These are phyloP conservation scores for Tubosaeta brunneosetosa DNA, from an alignment of 768 basidiomycete genomes.

Conservation along the genomic window DNA sequence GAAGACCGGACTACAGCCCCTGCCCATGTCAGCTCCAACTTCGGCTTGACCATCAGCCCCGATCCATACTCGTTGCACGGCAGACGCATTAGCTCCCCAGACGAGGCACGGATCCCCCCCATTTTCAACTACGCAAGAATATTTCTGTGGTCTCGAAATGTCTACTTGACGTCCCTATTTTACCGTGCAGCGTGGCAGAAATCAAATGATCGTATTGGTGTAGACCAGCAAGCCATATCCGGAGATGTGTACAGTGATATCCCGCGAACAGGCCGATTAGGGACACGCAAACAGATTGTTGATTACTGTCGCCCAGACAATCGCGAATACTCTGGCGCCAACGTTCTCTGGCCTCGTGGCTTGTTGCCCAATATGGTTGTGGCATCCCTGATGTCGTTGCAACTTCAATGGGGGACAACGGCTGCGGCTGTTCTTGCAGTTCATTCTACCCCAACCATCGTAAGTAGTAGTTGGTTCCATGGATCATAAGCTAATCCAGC, in stretches of 20 bases:
- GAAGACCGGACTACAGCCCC: not conserved
- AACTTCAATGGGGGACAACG: constrained; percentile 30
- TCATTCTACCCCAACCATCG: constrained; percentile 28
- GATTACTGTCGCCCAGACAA: constrained; percentile 16
- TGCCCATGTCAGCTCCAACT: constrained; percentile 1
- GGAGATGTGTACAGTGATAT: not conserved
- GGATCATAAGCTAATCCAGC: not conserved
- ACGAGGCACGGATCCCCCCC: constrained; percentile 22
- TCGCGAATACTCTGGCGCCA: not conserved
- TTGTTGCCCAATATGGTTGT: constrained; percentile 23
- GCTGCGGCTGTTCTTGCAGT: constrained; percentile 24
- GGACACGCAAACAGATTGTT: constrained; percentile 14
- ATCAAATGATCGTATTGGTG: not conserved
- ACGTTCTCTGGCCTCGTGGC: constrained; percentile 20
- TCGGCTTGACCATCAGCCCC: constrained; percentile 14
- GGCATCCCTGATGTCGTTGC: constrained; percentile 28
- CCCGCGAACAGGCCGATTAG: constrained; percentile 16
- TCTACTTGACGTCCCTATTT: constrained; percentile 12
- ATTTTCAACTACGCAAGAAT: constrained; percentile 23
- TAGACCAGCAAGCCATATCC: not conserved
- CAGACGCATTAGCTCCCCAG: constrained; percentile 13
- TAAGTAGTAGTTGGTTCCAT: constrained; percentile 1
- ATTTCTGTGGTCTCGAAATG: constrained; percentile 18
- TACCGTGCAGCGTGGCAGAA: constrained; percentile 17
- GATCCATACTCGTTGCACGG: not conserved